These are phyloP conservation scores for Thermothelomyces thermophilus DNA, from an alignment of 2,329 filamentous ascomycete genomes.

Conservation along the genomic window DNA sequence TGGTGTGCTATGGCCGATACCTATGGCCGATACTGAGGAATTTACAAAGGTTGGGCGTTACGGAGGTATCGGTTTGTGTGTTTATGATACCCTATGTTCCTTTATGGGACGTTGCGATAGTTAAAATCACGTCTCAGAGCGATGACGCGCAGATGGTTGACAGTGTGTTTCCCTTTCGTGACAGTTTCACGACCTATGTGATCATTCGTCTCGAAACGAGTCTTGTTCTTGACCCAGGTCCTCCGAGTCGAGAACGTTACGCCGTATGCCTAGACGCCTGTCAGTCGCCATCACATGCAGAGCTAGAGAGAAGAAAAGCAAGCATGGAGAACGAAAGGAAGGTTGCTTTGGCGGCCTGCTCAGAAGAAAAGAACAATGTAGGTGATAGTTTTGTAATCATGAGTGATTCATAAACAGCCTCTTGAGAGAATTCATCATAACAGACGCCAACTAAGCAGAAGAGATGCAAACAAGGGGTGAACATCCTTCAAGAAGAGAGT, in stretches of 20 bases:
- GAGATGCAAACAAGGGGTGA: too few species aligned
- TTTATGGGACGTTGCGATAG: neutral
- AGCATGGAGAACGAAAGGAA: neutral
- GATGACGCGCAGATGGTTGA: too few species aligned
- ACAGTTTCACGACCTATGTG: too few species aligned
- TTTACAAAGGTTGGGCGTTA: slow-evolving; percentile 2
- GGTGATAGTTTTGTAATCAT: slow-evolving; percentile 22
- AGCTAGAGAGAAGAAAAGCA: neutral
- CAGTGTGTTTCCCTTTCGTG: too few species aligned
- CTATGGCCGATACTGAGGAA: too few species aligned
- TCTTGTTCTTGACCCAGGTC: too few species aligned
- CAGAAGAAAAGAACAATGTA: slow-evolving; percentile 22
- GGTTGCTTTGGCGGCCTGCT: neutral
- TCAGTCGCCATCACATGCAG: neutral
- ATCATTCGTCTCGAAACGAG: too few species aligned
- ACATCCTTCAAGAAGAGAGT: neutral
- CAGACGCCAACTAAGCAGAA: neutral
- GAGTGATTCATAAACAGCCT: slow-evolving; percentile 22
- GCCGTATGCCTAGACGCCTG: neutral
- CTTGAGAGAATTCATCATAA: slow-evolving; percentile 20
- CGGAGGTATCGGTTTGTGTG: slow-evolving; percentile 1
- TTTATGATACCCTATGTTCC: slow-evolving; percentile 16
- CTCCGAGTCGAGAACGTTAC: too few species aligned
- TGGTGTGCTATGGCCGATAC: too few species aligned
- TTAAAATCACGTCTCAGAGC: too few species aligned